Base-by-base conservation (phyloP, 805 yeast species). In the Starmerella apicola region DNA sequence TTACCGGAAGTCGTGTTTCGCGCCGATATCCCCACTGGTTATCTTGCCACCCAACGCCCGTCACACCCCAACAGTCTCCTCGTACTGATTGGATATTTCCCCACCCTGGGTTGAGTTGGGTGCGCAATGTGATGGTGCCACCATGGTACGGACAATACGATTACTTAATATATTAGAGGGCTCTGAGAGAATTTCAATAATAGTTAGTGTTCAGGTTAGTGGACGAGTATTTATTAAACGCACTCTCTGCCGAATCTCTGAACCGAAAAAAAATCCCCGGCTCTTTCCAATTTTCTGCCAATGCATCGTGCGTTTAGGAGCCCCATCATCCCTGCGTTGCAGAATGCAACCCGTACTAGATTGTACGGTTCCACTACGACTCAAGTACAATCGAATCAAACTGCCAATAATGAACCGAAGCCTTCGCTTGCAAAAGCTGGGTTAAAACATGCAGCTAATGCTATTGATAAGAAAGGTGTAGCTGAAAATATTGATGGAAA, bases 251-350 rank as follows among this genome's bases (percentile, higher is more conserved):
- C n/a, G n/a, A n/a, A n/a, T n/a, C n/a, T n/a, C n/a, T n/a, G n/a
- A n/a, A n/a, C n/a, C n/a, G n/a, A n/a, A n/a, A n/a, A n/a, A n/a
- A n/a, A n/a, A n/a, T n/a, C n/a, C n/a, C n/a, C n/a, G n/a, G n/a
- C n/a, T n/a, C 27, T 24, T 9, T 24, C 27, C 27, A 24, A 24
- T 24, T 24, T 24, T 24, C 27, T 24, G 13, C 33, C 5, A 13
- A 46, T 46, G 50, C 45, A 46, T 29, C 27, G 48, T 22, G 44
- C 50, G 29, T 46, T 46, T 34, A 41, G 50, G 27, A 30, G 45
- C 16, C 48, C 50, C 12, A 26, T 45, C 8, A n/a, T 46, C 25
- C 50, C 42, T 9, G 45, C 48, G 24, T 35, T 41, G 34, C 45
- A 34, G 20, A 43, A 40, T 5, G 48, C 44, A 2, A 32, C 50